Base-by-base conservation (phyloP, 2,329 filamentous ascomycete genomes). In the Fusarium denticulatum region DNA sequence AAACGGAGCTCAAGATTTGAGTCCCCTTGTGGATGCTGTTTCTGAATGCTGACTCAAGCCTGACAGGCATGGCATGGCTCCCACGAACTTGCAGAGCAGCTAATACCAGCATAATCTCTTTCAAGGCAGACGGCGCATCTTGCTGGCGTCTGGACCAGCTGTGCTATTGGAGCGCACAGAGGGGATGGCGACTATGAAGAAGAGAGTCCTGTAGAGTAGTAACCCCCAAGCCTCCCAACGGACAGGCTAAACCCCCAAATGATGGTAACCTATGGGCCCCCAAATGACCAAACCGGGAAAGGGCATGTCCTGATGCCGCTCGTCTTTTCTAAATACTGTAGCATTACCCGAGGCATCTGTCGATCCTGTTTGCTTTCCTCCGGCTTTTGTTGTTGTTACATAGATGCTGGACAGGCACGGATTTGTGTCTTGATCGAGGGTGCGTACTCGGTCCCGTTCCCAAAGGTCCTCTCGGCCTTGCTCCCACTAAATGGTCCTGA, bases 261-360 rank as follows among this genome's bases (percentile, higher is more conserved):
- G 50, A 63, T 18, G 62, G 67, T 45, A 64, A 60, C 49, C 49
- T 52, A 72, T 22, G 62, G 40, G 39, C 74, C 74, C 76, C 75
- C 76, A 73, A 77, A 75, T 64, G 60, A 73, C 66, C 70, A 75
- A 74, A 69, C 69, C 71, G 76, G 74, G 76, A 72, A 77, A 73
- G 53, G 28, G 63, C 53, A 71, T 62, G 72, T 64, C 73, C 63
- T 72, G 64, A 61, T 66, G 73, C 72, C 75, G 72, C 62, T 61
- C 57, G 28, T 66, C 40, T 67, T 50, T 58, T 53, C 40, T 60
- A 28, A 40, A 26, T 55, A 39, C 40, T 49, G 67, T 70, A 71
- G 72, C 64, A 74, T 59, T 50, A 45, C 61, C 65, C 55, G 69
- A 73, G 59, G 59, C 53, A 73, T 73, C 59, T 74, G 72, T 75